phyloP scores from a whole-genome alignment of 805 yeast species.

The Wickerhamiella shivajii region DNA sequence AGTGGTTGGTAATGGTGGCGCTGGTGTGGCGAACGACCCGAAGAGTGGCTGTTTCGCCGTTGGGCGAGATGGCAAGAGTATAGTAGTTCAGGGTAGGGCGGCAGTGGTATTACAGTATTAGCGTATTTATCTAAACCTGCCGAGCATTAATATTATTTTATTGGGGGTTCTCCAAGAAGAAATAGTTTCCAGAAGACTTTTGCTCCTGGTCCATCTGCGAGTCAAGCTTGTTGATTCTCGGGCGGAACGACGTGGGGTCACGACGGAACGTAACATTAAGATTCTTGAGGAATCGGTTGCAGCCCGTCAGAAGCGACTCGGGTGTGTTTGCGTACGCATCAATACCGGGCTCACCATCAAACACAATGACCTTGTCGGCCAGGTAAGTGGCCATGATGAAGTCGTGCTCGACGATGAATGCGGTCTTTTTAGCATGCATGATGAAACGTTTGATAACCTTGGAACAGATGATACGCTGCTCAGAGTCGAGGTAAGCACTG shows the following conservation, averaged over 20 bases:
- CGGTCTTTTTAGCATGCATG: conserved; percentile 92
- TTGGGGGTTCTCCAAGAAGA: conserved; percentile 69
- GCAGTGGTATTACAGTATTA: too few relatives aligned
- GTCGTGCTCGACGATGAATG: conserved; percentile 99
- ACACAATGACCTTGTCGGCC: conserved; percentile 97
- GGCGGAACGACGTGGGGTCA: conserved; percentile 96
- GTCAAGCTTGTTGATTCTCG: conserved; percentile 93
- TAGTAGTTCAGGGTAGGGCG: too few relatives aligned
- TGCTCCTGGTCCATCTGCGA: conserved; percentile 99
- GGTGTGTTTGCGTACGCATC: conserved; percentile 78
- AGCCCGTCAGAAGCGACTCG: conserved; percentile 88
- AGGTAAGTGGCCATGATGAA: conserved; percentile 99
- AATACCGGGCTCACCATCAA: conserved; percentile 87
- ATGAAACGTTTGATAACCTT: conserved; percentile 96
- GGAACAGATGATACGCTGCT: conserved; percentile 98
- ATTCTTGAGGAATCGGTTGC: conserved; percentile 92
- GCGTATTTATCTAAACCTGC: too few relatives aligned
- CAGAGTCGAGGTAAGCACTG: conserved; percentile 96
- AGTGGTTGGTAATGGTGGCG: too few relatives aligned
- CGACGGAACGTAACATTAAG: conserved; percentile 97
- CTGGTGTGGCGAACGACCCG: too few relatives aligned
- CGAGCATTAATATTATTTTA: neutral
- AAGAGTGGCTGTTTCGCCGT: too few relatives aligned
- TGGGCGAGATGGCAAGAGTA: too few relatives aligned
- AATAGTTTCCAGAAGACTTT: conserved; percentile 80